A percentile compares a stretch with the other conserved stretches of the same genome.
phyloP scores from a whole-genome alignment of 2,329 filamentous ascomycete genomes.

The Xylaria sp. region DNA sequence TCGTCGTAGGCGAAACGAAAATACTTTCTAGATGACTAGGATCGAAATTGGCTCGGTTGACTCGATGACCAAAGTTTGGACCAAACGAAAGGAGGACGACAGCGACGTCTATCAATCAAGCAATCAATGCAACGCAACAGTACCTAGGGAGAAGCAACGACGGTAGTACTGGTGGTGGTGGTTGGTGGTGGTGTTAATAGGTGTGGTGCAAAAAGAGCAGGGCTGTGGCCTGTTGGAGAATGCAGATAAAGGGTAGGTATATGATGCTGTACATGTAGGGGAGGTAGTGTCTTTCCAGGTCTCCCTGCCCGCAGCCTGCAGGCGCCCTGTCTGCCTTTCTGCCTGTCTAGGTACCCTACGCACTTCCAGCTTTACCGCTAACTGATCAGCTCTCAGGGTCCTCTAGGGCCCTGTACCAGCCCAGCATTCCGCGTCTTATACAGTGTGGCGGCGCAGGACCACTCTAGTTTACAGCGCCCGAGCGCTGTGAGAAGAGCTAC shows the following conservation, averaged over 20 bases:
- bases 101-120: slow-evolving; percentile 32
- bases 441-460: slow-evolving; percentile 26
- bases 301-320: slow-evolving; percentile 19
- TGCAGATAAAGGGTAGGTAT: slow-evolving; percentile 23
- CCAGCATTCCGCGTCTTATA: slow-evolving; percentile 24
- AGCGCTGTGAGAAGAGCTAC: background rate
- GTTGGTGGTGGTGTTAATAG: slow-evolving; percentile 28
- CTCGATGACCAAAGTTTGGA: slow-evolving; percentile 11
- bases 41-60: slow-evolving; percentile 20
- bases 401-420: slow-evolving; percentile 12
- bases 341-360: slow-evolving; percentile 14
- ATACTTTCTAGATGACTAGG: slow-evolving; percentile 21
- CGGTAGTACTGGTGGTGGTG: slow-evolving; percentile 5
- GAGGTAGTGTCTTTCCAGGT: background rate
- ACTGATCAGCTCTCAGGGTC: slow-evolving; percentile 34
- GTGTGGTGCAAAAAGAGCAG: slow-evolving; percentile 29
- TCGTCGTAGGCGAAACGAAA: slow-evolving; percentile 30
- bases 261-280: background rate
- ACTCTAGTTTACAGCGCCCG: slow-evolving; percentile 15
- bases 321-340: slow-evolving; percentile 22
- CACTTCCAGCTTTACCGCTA: slow-evolving; percentile 16
- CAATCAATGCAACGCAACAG: slow-evolving; percentile 32
- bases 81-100: slow-evolving; percentile 23
- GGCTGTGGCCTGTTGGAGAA: slow-evolving; percentile 30
- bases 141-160: slow-evolving; percentile 10